A percentile compares a stretch with the other conserved stretches of the same genome.
Conservation (phyloP, 495 filamentous ascomycete species). For the Neurospora hispaniola region DNA sequence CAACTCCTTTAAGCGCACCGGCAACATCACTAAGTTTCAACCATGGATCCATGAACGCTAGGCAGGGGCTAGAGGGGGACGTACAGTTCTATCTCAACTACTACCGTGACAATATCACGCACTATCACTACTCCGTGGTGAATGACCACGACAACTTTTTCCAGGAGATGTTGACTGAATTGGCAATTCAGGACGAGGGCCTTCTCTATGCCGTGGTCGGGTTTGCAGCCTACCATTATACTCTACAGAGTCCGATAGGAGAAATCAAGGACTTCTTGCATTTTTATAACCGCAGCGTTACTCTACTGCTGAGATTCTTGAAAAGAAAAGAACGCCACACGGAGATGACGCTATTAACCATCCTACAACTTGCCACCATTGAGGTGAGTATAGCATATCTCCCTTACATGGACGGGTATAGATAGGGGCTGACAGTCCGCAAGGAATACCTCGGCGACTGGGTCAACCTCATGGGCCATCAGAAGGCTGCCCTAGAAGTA, state of each 20-base stretch:
- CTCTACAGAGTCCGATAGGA: constrained; percentile 54
- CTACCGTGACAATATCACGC: constrained; percentile 60
- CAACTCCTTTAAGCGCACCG: constrained; percentile 34
- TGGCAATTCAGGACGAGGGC: constrained; percentile 69
- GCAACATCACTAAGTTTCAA: constrained; percentile 20
- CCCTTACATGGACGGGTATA: not conserved
- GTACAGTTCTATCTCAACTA: constrained; percentile 65
- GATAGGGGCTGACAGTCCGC: constrained; percentile 5
- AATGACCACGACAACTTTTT: constrained; percentile 60
- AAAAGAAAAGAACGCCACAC: constrained; percentile 56
- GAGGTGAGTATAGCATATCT: constrained; percentile 50
- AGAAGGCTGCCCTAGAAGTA: constrained; percentile 78
- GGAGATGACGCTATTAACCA: constrained; percentile 72
- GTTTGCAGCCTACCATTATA: constrained; percentile 81
- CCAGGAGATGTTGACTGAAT: constrained; percentile 53
- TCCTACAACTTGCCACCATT: constrained; percentile 84
- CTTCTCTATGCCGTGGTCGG: constrained; percentile 83
- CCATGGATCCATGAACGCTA: not conserved
- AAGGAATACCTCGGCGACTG: constrained; percentile 94
- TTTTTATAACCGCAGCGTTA: constrained; percentile 83
- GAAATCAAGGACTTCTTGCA: constrained; percentile 72
- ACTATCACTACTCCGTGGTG: constrained; percentile 73
- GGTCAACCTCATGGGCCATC: constrained; percentile 84
- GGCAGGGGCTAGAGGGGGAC: not conserved
- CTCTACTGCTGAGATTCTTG: constrained; percentile 60